A percentile compares a stretch with the other conserved stretches of the same genome.
These are phyloP conservation scores for Viola pubescens DNA, from an alignment of 441 rosid genomes.

Conservation along the genomic window DNA sequence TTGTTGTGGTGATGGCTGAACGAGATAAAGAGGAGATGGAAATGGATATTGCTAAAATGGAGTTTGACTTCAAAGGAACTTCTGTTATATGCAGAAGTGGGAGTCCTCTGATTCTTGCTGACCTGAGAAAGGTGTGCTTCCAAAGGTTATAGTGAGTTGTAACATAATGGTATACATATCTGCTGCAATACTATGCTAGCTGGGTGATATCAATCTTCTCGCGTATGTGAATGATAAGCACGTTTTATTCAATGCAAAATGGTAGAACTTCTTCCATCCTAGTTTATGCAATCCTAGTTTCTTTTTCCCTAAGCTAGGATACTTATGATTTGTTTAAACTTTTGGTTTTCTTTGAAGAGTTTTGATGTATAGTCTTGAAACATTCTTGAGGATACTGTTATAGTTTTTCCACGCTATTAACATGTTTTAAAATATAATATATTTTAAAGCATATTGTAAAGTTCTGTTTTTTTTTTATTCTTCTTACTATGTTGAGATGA, in stretches of 20 bases:
- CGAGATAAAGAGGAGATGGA: constrained; percentile 81
- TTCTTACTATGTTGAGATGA: too few relatives aligned
- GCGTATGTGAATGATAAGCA: neutral
- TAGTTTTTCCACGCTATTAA: too few relatives aligned
- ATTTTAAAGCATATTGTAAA: too few relatives aligned
- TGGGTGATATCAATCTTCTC: neutral
- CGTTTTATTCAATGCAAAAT: neutral
- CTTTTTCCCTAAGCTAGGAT: neutral
- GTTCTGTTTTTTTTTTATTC: too few relatives aligned
- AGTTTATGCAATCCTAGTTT: neutral
- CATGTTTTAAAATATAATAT: too few relatives aligned
- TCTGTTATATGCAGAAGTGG: constrained; percentile 73
- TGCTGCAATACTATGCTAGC: neutral
- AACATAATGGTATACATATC: neutral
- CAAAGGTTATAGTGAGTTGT: neutral
- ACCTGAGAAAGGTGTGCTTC: constrained; percentile 49
- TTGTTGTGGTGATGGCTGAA: constrained; percentile 72
- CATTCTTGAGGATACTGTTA: too few relatives aligned
- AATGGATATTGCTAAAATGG: constrained; percentile 70
- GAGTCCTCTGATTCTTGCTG: constrained; percentile 61
- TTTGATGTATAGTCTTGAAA: too few relatives aligned
- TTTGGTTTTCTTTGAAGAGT: too few relatives aligned
- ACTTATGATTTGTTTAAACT: too few relatives aligned
- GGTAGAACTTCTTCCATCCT: neutral
- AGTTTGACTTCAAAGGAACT: constrained; percentile 63